Base-by-base conservation (phyloP, 2,329 filamentous ascomycete genomes). In the Xenosphaeropsis pyriputrescens region DNA sequence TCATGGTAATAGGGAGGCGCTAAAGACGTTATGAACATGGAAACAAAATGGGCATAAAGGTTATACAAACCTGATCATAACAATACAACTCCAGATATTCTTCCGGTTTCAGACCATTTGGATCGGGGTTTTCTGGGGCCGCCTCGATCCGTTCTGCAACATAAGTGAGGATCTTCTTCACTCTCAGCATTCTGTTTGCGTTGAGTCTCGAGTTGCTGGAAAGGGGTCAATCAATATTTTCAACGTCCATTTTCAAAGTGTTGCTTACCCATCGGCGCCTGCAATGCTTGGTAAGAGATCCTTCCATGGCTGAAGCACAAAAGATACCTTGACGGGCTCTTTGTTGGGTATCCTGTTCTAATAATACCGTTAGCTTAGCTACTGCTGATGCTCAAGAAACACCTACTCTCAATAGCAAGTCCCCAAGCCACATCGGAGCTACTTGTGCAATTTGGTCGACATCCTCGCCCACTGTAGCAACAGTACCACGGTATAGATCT, bases 11-110 rank as follows among this genome's bases (percentile, higher is more conserved):
- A 2, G 81, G 73, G 18, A 96, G 66, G 52, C 55, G 54, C 54
- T 57, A 32, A 32, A 12, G 7, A 26, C 32, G 35, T 40, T 35
- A 37, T 41, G 18, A 16, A 34, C 29, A 26, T 39, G 0, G 12
- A 14, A 32, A 42, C n/a, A 13, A 26, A 8, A 29, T n/a, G 35
- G 17, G 22, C 7, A 31, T 37, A 15, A 32, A 32, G 15, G 18
- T 18, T n/a, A 32, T 31, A 62, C 75, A 54, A 61, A 91, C 86
- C 68, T 86, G 83, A 39, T 88, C 83, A 54, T 95, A 88, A 59
- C 91, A 96, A 57, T 93, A 93, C 36, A 98, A 63, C 56, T 98
- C 91, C 22, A 98, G 64, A 59, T 95, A 95, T 53, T 96, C 85
- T 55, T 96, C 89, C 1, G 89, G 84, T 50, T 72, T 79, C 52